Conservation (phyloP, 1,284 basidiomycete species). For the Ceratobasidium sp. region DNA sequence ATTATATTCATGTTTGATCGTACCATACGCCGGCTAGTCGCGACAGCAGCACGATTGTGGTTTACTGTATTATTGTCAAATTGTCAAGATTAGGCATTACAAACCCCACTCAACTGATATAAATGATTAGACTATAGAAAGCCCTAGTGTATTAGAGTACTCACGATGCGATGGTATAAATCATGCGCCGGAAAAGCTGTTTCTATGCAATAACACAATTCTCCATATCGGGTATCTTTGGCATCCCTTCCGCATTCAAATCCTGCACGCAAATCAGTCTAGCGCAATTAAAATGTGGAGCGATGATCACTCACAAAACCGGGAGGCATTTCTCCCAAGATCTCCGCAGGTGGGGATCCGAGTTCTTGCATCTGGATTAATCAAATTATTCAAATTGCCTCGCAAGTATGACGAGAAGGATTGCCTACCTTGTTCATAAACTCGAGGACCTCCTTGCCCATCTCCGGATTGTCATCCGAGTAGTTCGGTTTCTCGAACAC, state of each 20-base stretch:
- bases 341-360: constrained; percentile 89
- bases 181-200: neutral
- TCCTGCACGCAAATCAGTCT: neutral
- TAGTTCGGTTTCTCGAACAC: constrained; percentile 81
- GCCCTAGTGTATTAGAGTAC: neutral
- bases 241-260: constrained; percentile 42
- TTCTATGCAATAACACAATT: constrained; percentile 45
- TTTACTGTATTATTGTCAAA: too few species aligned
- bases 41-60: too few species aligned
- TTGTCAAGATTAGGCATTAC: too few species aligned
- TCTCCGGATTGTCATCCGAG: constrained; percentile 71
- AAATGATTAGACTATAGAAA: too few species aligned
- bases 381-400: constrained; percentile 20
- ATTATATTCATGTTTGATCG: too few species aligned
- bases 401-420: constrained; percentile 8
- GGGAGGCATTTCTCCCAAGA: constrained; percentile 92
- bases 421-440: constrained; percentile 82
- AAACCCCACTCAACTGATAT: too few species aligned
- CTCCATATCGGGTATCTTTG: constrained; percentile 39
- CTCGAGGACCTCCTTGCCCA: constrained; percentile 70
- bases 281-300: neutral
- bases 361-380: constrained; percentile 81
- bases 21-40: too few species aligned
- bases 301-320: constrained; percentile 66
- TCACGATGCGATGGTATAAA: neutral